These are phyloP conservation scores for Plasmopara viticola DNA, from an alignment of 352 stramenopile genomes.

Conservation along the genomic window DNA sequence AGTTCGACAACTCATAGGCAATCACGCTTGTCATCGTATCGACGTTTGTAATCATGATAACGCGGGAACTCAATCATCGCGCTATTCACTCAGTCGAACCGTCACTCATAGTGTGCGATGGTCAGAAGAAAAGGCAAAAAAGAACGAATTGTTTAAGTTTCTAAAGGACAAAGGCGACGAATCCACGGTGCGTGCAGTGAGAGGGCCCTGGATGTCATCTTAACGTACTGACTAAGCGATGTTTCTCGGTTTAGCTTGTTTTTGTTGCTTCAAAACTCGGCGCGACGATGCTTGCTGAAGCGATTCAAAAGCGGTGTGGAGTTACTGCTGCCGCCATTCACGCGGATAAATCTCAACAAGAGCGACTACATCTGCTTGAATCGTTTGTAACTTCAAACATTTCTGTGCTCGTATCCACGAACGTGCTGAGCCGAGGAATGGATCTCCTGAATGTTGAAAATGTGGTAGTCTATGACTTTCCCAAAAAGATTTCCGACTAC, in stretches of 20 bases:
- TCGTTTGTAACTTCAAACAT: conserved; percentile 46
- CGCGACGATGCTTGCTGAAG: conserved; percentile 50
- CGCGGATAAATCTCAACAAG: conserved; percentile 51
- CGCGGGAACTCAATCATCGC: background rate
- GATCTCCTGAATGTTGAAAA: conserved; percentile 57
- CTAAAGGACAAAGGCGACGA: conserved; percentile 27
- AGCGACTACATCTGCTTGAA: conserved; percentile 49
- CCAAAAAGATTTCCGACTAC: conserved; percentile 47
- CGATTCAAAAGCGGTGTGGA: conserved; percentile 39
- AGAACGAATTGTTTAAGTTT: conserved; percentile 42
- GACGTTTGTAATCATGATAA: conserved; percentile 17
- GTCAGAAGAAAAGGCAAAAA: conserved; percentile 56
- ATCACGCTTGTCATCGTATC: conserved; percentile 26
- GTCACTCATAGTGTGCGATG: conserved; percentile 39
- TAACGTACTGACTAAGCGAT: background rate
- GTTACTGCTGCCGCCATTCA: conserved; percentile 43
- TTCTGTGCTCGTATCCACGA: conserved; percentile 56
- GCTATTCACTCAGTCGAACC: conserved; percentile 24
- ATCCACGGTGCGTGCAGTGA: conserved; percentile 33
- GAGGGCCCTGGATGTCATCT: background rate
- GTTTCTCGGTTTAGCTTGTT: conserved; percentile 37
- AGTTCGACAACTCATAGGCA: conserved; percentile 24
- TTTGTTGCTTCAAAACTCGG: conserved; percentile 66
- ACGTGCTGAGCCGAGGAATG: conserved; percentile 67
- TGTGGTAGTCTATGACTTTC: conserved; percentile 73